These are phyloP conservation scores for Cinnamomum micranthum DNA, from an alignment of 164 flowering plant genomes.

Conservation along the genomic window DNA sequence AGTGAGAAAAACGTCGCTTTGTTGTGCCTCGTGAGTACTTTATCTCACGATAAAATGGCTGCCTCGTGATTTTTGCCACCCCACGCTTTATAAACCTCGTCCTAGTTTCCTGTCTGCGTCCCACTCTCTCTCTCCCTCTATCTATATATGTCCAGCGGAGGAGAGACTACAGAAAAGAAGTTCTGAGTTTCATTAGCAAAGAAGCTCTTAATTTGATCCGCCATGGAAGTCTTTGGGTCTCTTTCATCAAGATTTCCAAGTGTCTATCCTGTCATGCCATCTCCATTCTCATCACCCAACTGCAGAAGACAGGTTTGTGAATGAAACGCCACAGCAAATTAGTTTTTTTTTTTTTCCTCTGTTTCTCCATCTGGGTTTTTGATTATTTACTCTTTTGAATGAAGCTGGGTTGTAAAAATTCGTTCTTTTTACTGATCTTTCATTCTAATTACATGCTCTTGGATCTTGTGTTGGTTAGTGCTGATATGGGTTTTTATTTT, in stretches of 20 bases:
- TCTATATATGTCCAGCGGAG: too few relatives aligned
- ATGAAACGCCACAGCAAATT: neutral
- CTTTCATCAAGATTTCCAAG: constrained; percentile 11
- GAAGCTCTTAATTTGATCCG: neutral
- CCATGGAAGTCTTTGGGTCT: constrained; percentile 32
- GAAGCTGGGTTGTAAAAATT: neutral
- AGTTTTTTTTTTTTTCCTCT: neutral
- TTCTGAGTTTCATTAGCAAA: neutral
- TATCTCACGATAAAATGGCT: neutral
- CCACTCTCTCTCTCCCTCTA: too few relatives aligned
- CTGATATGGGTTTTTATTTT: constrained; percentile 2
- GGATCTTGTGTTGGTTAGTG: neutral
- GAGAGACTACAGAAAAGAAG: neutral
- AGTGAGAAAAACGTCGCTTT: neutral
- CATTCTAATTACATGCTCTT: neutral
- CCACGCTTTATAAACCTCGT: constrained; percentile 3
- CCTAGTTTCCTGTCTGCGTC: neutral
- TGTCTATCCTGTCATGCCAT: constrained; percentile 10
- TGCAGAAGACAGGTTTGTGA: constrained; percentile 33
- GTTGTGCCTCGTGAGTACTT: neutral
- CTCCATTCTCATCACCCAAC: constrained; percentile 12
- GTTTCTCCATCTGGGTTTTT: neutral
- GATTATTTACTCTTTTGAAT: neutral
- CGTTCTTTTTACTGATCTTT: too few relatives aligned
- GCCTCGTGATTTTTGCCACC: neutral